These are phyloP conservation scores for Torulaspora pretoriensis DNA, from an alignment of 1,139 yeast species.

Conservation along the genomic window DNA sequence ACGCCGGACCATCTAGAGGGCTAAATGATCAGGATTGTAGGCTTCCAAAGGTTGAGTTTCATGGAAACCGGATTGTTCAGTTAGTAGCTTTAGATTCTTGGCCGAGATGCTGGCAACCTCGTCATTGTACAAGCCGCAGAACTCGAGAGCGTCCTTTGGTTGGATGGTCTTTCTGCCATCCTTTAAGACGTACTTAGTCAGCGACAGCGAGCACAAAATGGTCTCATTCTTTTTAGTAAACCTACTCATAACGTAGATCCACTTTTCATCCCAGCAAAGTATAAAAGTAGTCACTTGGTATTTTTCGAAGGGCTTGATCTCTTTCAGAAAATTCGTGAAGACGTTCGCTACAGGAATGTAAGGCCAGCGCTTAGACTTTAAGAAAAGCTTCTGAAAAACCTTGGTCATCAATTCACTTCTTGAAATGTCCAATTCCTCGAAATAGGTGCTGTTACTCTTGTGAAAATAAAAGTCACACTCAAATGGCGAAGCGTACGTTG, in stretches of 20 bases:
- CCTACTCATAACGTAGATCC: slow-evolving; percentile 70
- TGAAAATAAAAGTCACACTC: slow-evolving; percentile 86
- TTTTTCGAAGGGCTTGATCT: slow-evolving; percentile 60
- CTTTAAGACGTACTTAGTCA: slow-evolving; percentile 80
- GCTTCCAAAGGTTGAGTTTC: slow-evolving; percentile 29
- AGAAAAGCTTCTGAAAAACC: slow-evolving; percentile 51
- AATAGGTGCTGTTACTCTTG: slow-evolving; percentile 82
- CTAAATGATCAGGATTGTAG: slow-evolving; percentile 14
- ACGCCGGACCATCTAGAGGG: slow-evolving; percentile 7
- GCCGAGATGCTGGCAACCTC: slow-evolving; percentile 45
- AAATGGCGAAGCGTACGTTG: slow-evolving; percentile 64
- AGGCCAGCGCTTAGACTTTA: slow-evolving; percentile 50
- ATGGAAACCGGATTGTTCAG: slow-evolving; percentile 31
- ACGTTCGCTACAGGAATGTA: slow-evolving; percentile 78
- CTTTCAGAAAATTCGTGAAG: slow-evolving; percentile 62
- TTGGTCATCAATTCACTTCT: slow-evolving; percentile 59
- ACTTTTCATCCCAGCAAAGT: slow-evolving; percentile 82
- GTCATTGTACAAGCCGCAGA: slow-evolving; percentile 54
- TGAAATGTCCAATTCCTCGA: slow-evolving; percentile 76
- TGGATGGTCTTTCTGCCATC: slow-evolving; percentile 64
- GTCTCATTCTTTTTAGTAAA: slow-evolving; percentile 41
- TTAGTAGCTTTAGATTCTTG: slow-evolving; percentile 36
- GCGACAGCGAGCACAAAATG: slow-evolving; percentile 51
- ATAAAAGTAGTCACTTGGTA: slow-evolving; percentile 57
- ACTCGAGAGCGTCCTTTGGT: slow-evolving; percentile 56